These are phyloP conservation scores for Exophiala xenobiotica DNA, from an alignment of 2,329 filamentous ascomycete genomes.

Conservation along the genomic window DNA sequence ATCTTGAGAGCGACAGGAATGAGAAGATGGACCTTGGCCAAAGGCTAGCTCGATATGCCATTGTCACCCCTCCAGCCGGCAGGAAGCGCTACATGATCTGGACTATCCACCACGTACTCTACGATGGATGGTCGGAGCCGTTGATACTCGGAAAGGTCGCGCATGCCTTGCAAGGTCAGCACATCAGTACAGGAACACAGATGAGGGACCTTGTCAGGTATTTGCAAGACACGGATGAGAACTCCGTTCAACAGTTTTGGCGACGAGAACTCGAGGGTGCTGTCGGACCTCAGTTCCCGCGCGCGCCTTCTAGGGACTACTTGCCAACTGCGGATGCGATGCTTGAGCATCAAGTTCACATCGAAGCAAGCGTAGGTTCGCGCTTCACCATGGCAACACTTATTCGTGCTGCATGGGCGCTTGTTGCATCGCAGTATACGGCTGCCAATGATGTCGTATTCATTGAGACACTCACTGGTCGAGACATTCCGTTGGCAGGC, in stretches of 20 bases:
- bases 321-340: slow-evolving; percentile 45
- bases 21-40: slow-evolving; percentile 39
- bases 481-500: slow-evolving; percentile 45
- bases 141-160: slow-evolving; percentile 40
- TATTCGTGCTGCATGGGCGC: slow-evolving; percentile 51
- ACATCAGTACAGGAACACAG: slow-evolving; percentile 14
- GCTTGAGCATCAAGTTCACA: slow-evolving; percentile 43
- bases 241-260: slow-evolving; percentile 49
- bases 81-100: slow-evolving; percentile 45
- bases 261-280: slow-evolving; percentile 45
- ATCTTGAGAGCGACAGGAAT: slow-evolving; percentile 31
- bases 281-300: slow-evolving; percentile 51
- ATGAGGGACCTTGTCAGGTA: slow-evolving; percentile 53
- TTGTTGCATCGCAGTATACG: slow-evolving; percentile 47
- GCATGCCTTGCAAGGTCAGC: slow-evolving; percentile 34
- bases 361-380: slow-evolving; percentile 29
- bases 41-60: slow-evolving; percentile 37
- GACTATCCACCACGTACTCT: slow-evolving; percentile 54
- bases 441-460: slow-evolving; percentile 49
- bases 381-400: slow-evolving; percentile 48
- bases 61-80: slow-evolving; percentile 34
- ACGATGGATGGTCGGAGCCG: slow-evolving; percentile 50
- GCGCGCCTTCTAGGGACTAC: slow-evolving; percentile 49
- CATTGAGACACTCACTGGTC: slow-evolving; percentile 51
- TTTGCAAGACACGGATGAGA: slow-evolving; percentile 45